Percentiles rank a stretch among this genome's conserved stretches.
phyloP scores from a whole-genome alignment of 2,329 filamentous ascomycete genomes.

The Xylogone sp. region DNA sequence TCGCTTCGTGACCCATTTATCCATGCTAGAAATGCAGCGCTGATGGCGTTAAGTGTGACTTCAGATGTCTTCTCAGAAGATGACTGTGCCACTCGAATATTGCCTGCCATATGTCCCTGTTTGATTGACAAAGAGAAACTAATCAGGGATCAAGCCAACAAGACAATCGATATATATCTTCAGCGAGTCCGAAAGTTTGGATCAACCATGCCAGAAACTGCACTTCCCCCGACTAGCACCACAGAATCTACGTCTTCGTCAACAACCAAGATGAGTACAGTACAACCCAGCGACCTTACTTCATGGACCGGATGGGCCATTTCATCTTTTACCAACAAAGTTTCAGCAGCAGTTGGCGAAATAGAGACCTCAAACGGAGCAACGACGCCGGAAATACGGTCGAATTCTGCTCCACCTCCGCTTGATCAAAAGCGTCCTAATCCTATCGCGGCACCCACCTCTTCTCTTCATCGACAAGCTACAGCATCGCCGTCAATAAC shows the following conservation, averaged over 20 bases:
- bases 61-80: conserved; percentile 84
- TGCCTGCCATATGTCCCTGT: conserved; percentile 79
- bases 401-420: conserved; percentile 35
- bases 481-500: conserved; percentile 47
- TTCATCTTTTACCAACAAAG: conserved; percentile 94
- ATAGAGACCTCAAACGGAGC: conserved; percentile 60
- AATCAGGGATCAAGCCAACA: conserved; percentile 85
- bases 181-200: conserved; percentile 77
- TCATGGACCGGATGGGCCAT: conserved; percentile 97
- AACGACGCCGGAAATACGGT: conserved; percentile 37
- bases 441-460: conserved; percentile 47
- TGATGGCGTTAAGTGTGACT: conserved; percentile 83
- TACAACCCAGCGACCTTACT: conserved; percentile 59
- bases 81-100: conserved; percentile 77
- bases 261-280: conserved; percentile 74
- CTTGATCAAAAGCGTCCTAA: conserved; percentile 30
- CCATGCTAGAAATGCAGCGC: conserved; percentile 83
- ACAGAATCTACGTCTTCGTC: conserved; percentile 36
- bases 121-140: conserved; percentile 95
- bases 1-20: conserved; percentile 92
- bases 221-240: conserved; percentile 61
- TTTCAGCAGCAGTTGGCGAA: conserved; percentile 79
- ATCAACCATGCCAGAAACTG: conserved; percentile 74
- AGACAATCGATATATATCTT: conserved; percentile 83
- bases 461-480: conserved; percentile 57